Evolutionary conservation across 129 eudicot genomes (phyloP).

Genomic region (Gnaphalium uliginosum): DNA sequence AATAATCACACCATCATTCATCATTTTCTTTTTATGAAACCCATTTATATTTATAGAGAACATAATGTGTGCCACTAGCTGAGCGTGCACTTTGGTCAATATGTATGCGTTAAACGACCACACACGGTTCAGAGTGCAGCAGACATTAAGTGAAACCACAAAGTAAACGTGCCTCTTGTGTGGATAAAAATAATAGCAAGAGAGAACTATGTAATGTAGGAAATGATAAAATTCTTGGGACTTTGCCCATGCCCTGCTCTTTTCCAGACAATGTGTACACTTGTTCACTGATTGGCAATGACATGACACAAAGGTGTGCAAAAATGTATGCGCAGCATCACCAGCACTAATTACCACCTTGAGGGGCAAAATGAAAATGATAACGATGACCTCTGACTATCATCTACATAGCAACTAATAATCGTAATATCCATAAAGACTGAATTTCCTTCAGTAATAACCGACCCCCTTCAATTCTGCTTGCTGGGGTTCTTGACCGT

Average conservation of each 20-base stretch:
- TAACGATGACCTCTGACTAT: constrained; percentile 1
- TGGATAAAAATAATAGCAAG: neutral
- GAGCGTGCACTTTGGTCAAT: too few relatives aligned
- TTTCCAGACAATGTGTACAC: constrained; percentile 9
- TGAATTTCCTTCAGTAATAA: constrained; percentile 49
- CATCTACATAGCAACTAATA: constrained; percentile 11
- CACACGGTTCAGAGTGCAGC: neutral
- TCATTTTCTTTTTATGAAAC: neutral
- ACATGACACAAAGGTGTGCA: constrained; percentile 16
- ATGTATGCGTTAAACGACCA: neutral
- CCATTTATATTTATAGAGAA: neutral
- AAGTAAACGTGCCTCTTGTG: neutral
- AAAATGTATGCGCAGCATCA: constrained; percentile 2
- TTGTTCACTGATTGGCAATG: constrained; percentile 17
- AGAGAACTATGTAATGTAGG: neutral
- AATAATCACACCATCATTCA: neutral
- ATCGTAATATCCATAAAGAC: neutral
- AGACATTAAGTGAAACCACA: neutral
- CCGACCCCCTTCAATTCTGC: constrained; percentile 63
- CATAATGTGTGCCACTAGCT: too few relatives aligned
- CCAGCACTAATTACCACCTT: neutral
- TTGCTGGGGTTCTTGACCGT: constrained; percentile 32
- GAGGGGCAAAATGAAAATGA: neutral
- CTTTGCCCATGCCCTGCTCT: neutral
- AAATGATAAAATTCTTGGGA: neutral